These are phyloP conservation scores for Quercus tomentella DNA, from an alignment of 331 rosid genomes.

Conservation along the genomic window DNA sequence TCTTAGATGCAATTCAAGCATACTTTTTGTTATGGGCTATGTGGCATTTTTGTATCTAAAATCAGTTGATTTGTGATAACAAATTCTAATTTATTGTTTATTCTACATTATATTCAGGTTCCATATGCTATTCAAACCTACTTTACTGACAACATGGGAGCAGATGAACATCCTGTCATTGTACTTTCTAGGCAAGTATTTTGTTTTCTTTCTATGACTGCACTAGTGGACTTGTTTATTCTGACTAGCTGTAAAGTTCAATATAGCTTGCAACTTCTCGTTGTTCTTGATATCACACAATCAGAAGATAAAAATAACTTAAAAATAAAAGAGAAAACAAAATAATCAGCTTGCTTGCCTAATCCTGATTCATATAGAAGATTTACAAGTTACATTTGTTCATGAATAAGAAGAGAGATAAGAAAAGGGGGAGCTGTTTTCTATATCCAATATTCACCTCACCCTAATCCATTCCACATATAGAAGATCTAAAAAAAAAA, in stretches of 20 bases:
- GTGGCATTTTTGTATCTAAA: neutral
- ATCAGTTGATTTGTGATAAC: neutral
- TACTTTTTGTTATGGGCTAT: neutral
- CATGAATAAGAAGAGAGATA: too few species aligned
- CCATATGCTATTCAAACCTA: constrained; percentile 72
- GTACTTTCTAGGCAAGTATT: constrained; percentile 69
- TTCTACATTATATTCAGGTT: constrained; percentile 50
- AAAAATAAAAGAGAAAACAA: neutral
- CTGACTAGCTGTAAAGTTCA: neutral
- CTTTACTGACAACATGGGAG: constrained; percentile 55
- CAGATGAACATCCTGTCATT: constrained; percentile 78
- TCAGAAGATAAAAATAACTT: neutral
- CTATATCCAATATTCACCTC: too few species aligned
- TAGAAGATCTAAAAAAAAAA: too few species aligned
- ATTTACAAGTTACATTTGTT: too few species aligned
- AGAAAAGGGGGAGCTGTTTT: too few species aligned
- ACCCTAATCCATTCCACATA: too few species aligned
- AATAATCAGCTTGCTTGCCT: neutral
- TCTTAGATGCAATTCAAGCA: neutral
- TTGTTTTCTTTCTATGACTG: neutral
- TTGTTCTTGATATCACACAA: neutral
- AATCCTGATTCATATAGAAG: too few species aligned
- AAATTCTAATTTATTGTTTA: constrained; percentile 23
- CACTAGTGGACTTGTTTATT: neutral
- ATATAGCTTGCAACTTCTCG: neutral